These are phyloP conservation scores for Botrytis paeoniae DNA, from an alignment of 2,329 filamentous ascomycete species.

Conservation along the genomic window DNA sequence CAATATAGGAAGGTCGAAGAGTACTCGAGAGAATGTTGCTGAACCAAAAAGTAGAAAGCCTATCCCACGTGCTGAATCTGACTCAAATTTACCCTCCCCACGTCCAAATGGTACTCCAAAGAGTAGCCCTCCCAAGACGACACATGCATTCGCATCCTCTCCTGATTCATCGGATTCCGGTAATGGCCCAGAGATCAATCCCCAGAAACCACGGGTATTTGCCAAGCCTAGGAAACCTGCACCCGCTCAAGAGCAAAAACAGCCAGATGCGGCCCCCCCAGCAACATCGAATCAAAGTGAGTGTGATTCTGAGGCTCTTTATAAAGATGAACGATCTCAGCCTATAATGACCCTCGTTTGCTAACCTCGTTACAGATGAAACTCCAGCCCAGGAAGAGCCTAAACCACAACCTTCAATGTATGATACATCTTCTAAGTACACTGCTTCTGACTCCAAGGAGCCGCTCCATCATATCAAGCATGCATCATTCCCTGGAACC, in stretches of 20 bases:
- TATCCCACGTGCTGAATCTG: slow-evolving; percentile 32
- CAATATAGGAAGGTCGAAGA: slow-evolving; percentile 37
- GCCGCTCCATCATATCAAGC: slow-evolving; percentile 8
- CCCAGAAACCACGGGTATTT: slow-evolving; percentile 17
- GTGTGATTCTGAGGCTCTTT: slow-evolving; percentile 23
- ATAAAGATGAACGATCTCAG: slow-evolving; percentile 26
- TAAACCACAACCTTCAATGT: slow-evolving; percentile 33
- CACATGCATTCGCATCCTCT: slow-evolving; percentile 16
- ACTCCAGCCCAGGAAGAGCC: slow-evolving; percentile 22
- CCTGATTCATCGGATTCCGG: slow-evolving; percentile 21
- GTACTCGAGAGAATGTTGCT: slow-evolving; percentile 28
- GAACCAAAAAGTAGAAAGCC: slow-evolving; percentile 17
- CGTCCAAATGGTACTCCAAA: slow-evolving; percentile 23
- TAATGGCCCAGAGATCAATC: slow-evolving; percentile 18
- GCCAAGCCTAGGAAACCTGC: slow-evolving; percentile 20
- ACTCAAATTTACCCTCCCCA: slow-evolving; percentile 31
- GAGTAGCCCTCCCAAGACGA: slow-evolving; percentile 9
- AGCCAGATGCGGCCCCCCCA: slow-evolving; percentile 6
- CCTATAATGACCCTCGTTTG: slow-evolving; percentile 24
- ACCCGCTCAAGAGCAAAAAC: slow-evolving; percentile 10
- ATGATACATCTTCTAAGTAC: slow-evolving; percentile 27
- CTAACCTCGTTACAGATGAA: slow-evolving; percentile 29
- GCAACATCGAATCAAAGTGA: slow-evolving; percentile 27
- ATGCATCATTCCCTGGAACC: slow-evolving; percentile 14
- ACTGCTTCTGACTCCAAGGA: slow-evolving; percentile 8